These are phyloP conservation scores for Blastobotrys buckinghamii DNA, from an alignment of 1,139 yeast species.

Conservation along the genomic window DNA sequence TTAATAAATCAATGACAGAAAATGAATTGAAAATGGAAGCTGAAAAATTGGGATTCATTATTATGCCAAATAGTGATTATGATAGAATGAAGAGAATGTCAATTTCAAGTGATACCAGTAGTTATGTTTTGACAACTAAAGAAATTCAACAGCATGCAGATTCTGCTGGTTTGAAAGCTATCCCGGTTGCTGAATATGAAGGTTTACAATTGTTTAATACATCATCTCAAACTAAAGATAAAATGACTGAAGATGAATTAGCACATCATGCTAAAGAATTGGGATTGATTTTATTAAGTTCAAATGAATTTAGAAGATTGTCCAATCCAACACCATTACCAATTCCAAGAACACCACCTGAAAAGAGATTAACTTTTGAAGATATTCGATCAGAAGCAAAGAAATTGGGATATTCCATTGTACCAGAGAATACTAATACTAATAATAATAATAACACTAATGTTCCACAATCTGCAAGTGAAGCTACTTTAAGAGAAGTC, in stretches of 20 bases:
- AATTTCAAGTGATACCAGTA: slow-evolving; percentile 9
- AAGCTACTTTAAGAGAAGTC: slow-evolving; percentile 21
- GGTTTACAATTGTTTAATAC: slow-evolving; percentile 4
- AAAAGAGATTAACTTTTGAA: slow-evolving; percentile 16
- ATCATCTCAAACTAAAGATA: slow-evolving; percentile 1
- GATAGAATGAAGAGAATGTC: slow-evolving; percentile 12
- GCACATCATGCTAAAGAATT: slow-evolving; percentile 14
- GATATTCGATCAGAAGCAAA: slow-evolving; percentile 29
- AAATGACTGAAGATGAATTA: slow-evolving; percentile 18
- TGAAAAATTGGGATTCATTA: slow-evolving; percentile 36
- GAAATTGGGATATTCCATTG: slow-evolving; percentile 23
- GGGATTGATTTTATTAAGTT: slow-evolving; percentile 20
- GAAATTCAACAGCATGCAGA: slow-evolving; percentile 26
- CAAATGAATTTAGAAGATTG: slow-evolving; percentile 18
- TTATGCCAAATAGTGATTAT: slow-evolving; percentile 32
- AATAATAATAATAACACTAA: neutral
- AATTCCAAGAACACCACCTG: slow-evolving; percentile 3
- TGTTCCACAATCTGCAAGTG: slow-evolving; percentile 5
- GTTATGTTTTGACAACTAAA: slow-evolving; percentile 11
- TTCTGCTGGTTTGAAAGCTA: slow-evolving; percentile 21
- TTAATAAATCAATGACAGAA: slow-evolving; percentile 12
- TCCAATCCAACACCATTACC: slow-evolving; percentile 7
- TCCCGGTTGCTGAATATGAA: slow-evolving; percentile 15
- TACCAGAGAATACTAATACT: neutral
- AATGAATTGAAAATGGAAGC: slow-evolving; percentile 19